Evolutionary conservation across 495 filamentous ascomycete species (phyloP).

Genomic region (Aspergillus bridgeri): DNA sequence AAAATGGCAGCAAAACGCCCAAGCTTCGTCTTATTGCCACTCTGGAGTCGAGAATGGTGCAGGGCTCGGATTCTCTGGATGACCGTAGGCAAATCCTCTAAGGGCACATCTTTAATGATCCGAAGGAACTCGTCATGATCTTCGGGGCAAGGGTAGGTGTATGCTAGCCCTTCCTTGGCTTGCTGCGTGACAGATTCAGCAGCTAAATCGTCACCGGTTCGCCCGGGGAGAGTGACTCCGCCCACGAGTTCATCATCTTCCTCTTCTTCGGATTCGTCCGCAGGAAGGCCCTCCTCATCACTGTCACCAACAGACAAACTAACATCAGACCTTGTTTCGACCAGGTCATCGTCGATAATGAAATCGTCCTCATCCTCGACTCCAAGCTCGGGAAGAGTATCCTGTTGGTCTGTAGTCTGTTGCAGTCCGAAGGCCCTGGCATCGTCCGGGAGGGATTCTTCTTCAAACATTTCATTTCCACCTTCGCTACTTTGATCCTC

Average conservation of each 20-base stretch:
- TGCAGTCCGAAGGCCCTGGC: conserved; percentile 56
- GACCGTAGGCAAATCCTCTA: conserved; percentile 68
- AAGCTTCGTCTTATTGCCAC: conserved; percentile 80
- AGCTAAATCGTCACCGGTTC: conserved; percentile 19
- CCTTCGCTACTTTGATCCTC: conserved; percentile 42
- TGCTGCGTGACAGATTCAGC: conserved; percentile 27
- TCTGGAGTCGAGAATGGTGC: conserved; percentile 81
- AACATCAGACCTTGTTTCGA: conserved; percentile 55
- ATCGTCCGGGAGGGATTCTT: conserved; percentile 46
- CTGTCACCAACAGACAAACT: conserved; percentile 49
- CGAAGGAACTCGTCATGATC: conserved; percentile 69
- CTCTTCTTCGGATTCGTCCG: conserved; percentile 43
- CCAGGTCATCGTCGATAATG: conserved; percentile 78
- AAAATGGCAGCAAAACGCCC: conserved; percentile 68
- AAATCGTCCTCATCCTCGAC: conserved; percentile 95
- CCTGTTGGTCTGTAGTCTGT: conserved; percentile 24
- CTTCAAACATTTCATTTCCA: conserved; percentile 36
- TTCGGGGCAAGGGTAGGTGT: conserved; percentile 79
- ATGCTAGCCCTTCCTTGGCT: conserved; percentile 59
- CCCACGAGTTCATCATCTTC: conserved; percentile 49
- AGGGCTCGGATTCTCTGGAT: conserved; percentile 83
- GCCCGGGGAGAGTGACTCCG: conserved; percentile 31
- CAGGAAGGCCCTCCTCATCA: conserved; percentile 45
- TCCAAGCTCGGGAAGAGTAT: conserved; percentile 37
- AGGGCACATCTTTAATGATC: conserved; percentile 54